Base-by-base conservation (phyloP, 2,329 filamentous ascomycete species). In the Nannizziopsis barbatae region DNA sequence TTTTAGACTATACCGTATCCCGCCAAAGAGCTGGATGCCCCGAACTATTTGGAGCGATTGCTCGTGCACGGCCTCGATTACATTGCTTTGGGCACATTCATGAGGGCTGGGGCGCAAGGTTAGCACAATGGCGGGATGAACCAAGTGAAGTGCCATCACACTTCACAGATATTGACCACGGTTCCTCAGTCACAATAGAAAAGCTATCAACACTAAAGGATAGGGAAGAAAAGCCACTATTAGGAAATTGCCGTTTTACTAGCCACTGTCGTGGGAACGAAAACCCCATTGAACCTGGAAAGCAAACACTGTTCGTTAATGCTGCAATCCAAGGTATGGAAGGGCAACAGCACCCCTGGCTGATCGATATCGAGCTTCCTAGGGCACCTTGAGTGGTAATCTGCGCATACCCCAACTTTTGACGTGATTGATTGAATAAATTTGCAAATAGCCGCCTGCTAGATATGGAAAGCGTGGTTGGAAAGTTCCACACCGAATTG, bases 241-340 rank as follows among this genome's bases (percentile, higher is more conserved):
- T 6, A 12, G 37, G 44, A 14, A 56, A 62, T 11, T 69, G 58
- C 38, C 60, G 59, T 11, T 49, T 58, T 11, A 62, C 72, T 2
- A 74, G 73, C 32, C 62, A 67, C 49, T 67, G 70, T 45, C 60
- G 0, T 56, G 60, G 22, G 1, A 63, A 67, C 17, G 50, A 55
- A n/a, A 53, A 57, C 20, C 56, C 54, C 1, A 14, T 72, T 1
- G 39, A 61, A 27, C 43, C 39, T 7, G 72, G 72, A 0, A 59
- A 64, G 37, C 69, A 79, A 53, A 81, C 77, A 0, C 57, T 81
- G 5, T 79, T 81, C 56, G 65, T 82, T 8, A 82, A 81, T 58
- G 77, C 76, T 1, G 67, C 79, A 0, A 72, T 80, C 20, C 65
- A 76, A 62, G 66, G 72, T 2, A 57, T 58, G 6, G 53, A 65